Percentiles rank a stretch among this genome's conserved stretches.
Evolutionary conservation across 768 basidiomycete species (phyloP).

Genomic region (Pleurotus platypus): DNA sequence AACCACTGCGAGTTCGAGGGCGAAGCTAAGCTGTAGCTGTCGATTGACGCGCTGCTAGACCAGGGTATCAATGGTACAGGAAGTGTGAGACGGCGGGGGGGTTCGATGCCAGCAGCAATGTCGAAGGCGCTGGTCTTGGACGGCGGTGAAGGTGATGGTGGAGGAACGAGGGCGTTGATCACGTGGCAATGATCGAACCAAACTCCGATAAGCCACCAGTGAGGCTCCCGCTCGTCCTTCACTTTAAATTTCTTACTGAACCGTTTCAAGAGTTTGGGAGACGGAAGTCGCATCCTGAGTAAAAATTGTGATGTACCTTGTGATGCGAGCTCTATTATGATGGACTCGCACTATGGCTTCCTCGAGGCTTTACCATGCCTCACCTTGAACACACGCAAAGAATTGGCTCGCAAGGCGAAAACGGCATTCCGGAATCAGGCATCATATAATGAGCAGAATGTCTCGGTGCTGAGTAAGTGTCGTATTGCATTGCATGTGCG

Average conservation of each 20-base stretch:
- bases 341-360: not conserved
- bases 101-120: conserved; percentile 14
- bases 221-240: conserved; percentile 12
- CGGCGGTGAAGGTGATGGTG: conserved; percentile 16
- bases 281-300: conserved; percentile 12
- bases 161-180: conserved; percentile 4
- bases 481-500: too few relatives aligned
- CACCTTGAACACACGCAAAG: not conserved
- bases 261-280: conserved; percentile 18
- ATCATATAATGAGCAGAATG: too few relatives aligned
- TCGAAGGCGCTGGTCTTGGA: conserved; percentile 10
- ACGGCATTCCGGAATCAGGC: too few relatives aligned
- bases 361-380: conserved; percentile 6
- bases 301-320: conserved; percentile 3
- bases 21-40: not conserved
- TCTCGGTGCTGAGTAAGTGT: too few relatives aligned
- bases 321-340: not conserved
- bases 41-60: conserved; percentile 12
- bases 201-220: too few relatives aligned
- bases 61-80: conserved; percentile 14
- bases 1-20: not conserved
- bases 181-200: conserved; percentile 10
- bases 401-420: too few relatives aligned
- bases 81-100: conserved; percentile 12
- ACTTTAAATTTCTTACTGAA: conserved; percentile 22